Percentiles rank a stretch among this genome's conserved stretches.
Conservation (phyloP, 305 asterid species). For the Solanum aculeatissimum region DNA sequence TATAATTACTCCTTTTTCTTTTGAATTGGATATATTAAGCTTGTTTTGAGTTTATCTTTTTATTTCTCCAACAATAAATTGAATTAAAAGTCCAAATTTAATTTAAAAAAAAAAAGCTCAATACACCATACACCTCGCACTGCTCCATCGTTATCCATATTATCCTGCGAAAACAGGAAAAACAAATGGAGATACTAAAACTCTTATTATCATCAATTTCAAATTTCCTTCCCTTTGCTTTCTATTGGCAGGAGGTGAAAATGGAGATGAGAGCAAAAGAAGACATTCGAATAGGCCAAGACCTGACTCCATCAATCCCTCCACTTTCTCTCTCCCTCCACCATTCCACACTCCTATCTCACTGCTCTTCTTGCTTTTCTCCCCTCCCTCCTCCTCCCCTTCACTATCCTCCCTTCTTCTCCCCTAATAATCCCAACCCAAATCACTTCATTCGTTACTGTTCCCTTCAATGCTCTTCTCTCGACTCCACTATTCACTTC, state of each 20-base stretch:
- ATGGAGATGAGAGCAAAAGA: conserved; percentile 62
- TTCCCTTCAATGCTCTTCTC: conserved; percentile 45
- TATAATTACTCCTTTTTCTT: no score
- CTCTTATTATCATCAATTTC: not conserved
- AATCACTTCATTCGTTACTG: conserved; percentile 41
- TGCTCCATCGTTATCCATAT: no score
- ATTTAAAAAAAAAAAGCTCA: no score
- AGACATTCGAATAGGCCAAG: conserved; percentile 30
- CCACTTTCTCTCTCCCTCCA: conserved; percentile 62
- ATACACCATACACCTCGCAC: no score
- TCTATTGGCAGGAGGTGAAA: not conserved
- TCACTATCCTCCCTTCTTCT: not conserved
- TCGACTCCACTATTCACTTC: conserved; percentile 39
- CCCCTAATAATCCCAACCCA: conserved; percentile 2
- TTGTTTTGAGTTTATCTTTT: no score
- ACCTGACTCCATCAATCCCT: conserved; percentile 50
- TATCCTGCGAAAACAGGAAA: no score
- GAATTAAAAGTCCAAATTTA: no score
- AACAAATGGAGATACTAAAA: no score
- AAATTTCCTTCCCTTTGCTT: not conserved
- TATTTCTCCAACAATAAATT: no score
- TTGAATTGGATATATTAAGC: no score
- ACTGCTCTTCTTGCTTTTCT: conserved; percentile 66
- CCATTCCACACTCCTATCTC: conserved; percentile 33
- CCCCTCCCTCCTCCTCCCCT: conserved; percentile 27